phyloP scores from a whole-genome alignment of 225 moss, liverwort and hornwort species.

The Antitrichia curtipendula region DNA sequence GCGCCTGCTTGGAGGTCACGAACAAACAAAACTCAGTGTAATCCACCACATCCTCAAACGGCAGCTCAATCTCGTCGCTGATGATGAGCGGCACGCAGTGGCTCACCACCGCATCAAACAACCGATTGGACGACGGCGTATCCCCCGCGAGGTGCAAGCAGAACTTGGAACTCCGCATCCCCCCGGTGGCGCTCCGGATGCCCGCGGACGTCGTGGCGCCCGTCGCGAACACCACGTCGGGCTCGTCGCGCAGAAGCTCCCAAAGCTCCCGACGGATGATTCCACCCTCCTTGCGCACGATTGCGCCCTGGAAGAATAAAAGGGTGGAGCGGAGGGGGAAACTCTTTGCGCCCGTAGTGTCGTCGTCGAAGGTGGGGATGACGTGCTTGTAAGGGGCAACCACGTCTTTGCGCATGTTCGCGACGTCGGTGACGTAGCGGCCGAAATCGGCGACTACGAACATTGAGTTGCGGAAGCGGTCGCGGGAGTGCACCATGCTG shows the following conservation, averaged over 20 bases:
- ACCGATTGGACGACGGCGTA: constrained; percentile 36
- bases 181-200: not conserved
- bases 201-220: constrained; percentile 7
- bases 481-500: constrained; percentile 23
- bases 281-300: constrained; percentile 27
- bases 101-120: constrained; percentile 34
- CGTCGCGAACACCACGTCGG: constrained; percentile 7
- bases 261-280: constrained; percentile 21
- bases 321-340: not conserved
- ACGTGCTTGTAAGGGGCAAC: constrained; percentile 74
- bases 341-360: not conserved
- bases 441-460: constrained; percentile 67
- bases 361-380: constrained; percentile 5
- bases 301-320: constrained; percentile 32
- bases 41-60: constrained; percentile 24
- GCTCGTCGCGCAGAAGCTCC: constrained; percentile 1
- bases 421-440: constrained; percentile 13
- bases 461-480: constrained; percentile 17
- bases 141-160: constrained; percentile 35
- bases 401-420: constrained; percentile 49
- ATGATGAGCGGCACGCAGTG: constrained; percentile 35
- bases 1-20: constrained; percentile 6
- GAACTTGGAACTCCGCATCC: constrained; percentile 34
- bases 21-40: constrained; percentile 30
- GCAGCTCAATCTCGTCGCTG: constrained; percentile 35